Percentiles rank a stretch among this genome's conserved stretches.
Evolutionary conservation across 495 filamentous ascomycete genomes (phyloP).

Genomic region (Hypoxylon perforatum): DNA sequence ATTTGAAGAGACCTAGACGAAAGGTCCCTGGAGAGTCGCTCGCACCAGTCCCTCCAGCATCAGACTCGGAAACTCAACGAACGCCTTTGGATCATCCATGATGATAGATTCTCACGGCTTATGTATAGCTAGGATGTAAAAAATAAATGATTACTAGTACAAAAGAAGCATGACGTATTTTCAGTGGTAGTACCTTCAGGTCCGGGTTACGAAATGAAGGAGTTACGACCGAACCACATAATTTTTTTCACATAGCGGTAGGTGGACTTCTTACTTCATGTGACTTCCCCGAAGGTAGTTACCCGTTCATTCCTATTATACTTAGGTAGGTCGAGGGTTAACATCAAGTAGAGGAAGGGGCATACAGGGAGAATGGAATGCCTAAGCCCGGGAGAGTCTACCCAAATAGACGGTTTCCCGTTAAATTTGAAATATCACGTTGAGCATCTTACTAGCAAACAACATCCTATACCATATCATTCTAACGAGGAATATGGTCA

Average conservation of each 20-base stretch:
- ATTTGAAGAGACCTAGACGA: slow-evolving; percentile 78
- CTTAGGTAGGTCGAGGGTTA: no score
- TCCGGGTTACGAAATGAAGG: neutral
- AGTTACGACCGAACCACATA: slow-evolving; percentile 2
- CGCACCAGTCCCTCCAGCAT: slow-evolving; percentile 8
- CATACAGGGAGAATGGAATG: no score
- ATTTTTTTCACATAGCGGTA: neutral
- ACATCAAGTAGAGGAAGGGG: no score
- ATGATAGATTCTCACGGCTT: neutral
- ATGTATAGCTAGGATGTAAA: slow-evolving; percentile 28
- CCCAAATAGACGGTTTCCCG: no score
- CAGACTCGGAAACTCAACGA: slow-evolving; percentile 27
- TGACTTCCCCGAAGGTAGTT: slow-evolving; percentile 1
- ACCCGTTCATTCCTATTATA: neutral
- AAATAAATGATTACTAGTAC: neutral
- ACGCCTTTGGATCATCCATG: slow-evolving; percentile 38
- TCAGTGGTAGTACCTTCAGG: neutral
- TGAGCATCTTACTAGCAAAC: neutral
- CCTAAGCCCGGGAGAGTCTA: no score
- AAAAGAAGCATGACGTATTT: neutral
- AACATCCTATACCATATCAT: neutral
- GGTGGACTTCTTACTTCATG: neutral
- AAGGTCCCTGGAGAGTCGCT: slow-evolving; percentile 62
- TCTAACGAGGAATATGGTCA: neutral
- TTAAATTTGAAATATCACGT: neutral